Evolutionary conservation across 2,329 filamentous ascomycete species (phyloP).

Genomic region (Alternaria sp.): DNA sequence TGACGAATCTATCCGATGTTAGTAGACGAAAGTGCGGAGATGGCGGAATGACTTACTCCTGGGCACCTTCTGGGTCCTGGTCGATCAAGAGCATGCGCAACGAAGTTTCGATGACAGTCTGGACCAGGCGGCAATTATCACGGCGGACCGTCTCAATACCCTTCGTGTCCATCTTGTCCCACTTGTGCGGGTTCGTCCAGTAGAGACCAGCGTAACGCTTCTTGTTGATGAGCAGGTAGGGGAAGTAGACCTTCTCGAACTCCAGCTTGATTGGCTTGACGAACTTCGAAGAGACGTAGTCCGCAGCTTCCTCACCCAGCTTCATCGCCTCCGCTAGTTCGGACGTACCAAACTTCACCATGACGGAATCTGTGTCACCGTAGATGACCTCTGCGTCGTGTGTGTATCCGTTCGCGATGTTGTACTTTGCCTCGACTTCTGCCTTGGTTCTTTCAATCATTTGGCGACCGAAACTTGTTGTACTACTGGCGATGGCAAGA

Average conservation of each 20-base stretch:
- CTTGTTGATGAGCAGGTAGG: conserved; percentile 98
- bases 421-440: conserved; percentile 91
- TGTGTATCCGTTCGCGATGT: conserved; percentile 89
- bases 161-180: conserved; percentile 99
- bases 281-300: conserved; percentile 89
- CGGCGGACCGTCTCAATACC: conserved; percentile 97
- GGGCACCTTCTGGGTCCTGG: conserved; percentile 84
- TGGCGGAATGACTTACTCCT: conserved; percentile 72
- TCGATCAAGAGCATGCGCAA: conserved; percentile 95
- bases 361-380: conserved; percentile 98
- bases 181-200: conserved; percentile 93
- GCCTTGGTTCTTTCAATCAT: conserved; percentile 99
- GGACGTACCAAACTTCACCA: conserved; percentile 96
- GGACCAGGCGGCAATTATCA: conserved; percentile 94
- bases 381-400: conserved; percentile 98
- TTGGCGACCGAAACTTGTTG: conserved; percentile 93
- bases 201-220: conserved; percentile 98
- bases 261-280: conserved; percentile 97
- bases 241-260: conserved; percentile 99
- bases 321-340: conserved; percentile 91
- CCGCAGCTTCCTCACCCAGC: conserved; percentile 89
- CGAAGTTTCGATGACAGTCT: conserved; percentile 97
- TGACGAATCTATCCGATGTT: conserved; percentile 75
- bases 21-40: conserved; percentile 47
- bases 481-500: conserved; percentile 93